Conservation (phyloP, 2,329 filamentous ascomycete genomes). For the Botrytis deweyae region DNA sequence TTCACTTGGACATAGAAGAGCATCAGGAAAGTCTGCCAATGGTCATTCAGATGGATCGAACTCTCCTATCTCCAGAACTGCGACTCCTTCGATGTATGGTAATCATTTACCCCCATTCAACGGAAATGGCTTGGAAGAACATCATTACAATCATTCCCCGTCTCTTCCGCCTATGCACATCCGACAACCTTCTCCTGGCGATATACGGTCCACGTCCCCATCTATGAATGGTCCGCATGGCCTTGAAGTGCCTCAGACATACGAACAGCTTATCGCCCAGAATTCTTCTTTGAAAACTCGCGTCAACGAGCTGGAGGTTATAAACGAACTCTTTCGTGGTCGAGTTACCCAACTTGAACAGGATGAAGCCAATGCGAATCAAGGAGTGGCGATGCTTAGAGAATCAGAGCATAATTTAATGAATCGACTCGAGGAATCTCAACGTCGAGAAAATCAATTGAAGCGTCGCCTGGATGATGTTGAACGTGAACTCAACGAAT, state of each 20-base stretch:
- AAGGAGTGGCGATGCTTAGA: constrained; percentile 57
- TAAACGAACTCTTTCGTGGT: constrained; percentile 79
- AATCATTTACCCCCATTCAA: constrained; percentile 79
- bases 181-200: constrained; percentile 58
- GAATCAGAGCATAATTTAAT: constrained; percentile 56
- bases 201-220: constrained; percentile 45
- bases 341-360: constrained; percentile 74
- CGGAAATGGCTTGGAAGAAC: constrained; percentile 64
- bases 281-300: constrained; percentile 92
- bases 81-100: constrained; percentile 73
- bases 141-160: constrained; percentile 58
- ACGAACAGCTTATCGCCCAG: constrained; percentile 74
- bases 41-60: constrained; percentile 72
- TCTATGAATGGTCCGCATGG: constrained; percentile 56
- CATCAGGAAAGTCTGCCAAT: constrained; percentile 70
- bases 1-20: constrained; percentile 58
- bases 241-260: constrained; percentile 70
- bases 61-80: constrained; percentile 76
- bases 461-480: constrained; percentile 81
- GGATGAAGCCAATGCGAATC: constrained; percentile 66
- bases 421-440: constrained; percentile 70
- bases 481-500: constrained; percentile 53
- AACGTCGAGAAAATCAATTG: constrained; percentile 75
- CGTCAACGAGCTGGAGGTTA: constrained; percentile 91
- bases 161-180: constrained; percentile 51